Evolutionary conservation across 495 filamentous ascomycete species (phyloP), one percentile per base, ranked within the genome.

Genomic region (Aspergillus incahuasiensis): DNA sequence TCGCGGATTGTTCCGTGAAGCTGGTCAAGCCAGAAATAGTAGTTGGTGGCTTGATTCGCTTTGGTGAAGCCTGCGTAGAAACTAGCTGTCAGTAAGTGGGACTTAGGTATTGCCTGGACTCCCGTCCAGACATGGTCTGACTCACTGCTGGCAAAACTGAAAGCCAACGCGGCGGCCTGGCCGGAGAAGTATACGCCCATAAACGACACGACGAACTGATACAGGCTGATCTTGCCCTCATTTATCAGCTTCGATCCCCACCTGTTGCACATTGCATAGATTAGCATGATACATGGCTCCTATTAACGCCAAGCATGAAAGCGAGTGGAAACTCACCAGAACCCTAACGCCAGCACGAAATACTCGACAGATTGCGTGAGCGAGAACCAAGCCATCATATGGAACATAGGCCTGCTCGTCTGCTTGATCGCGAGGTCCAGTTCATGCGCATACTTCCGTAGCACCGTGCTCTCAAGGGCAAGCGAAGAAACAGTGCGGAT

Each of bases 401-500:
- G 69, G 35, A 72, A 74, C 47, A 75, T 74, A 0, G 81, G 74
- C 53, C 78, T 78, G 72, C 62, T 18, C 66, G 71, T 18, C 38
- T 35, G 32, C 38, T 6, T 9, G 15, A 40, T 40, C 12, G 38
- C 38, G 4, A 40, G 13, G n/a, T 47, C 25, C 85, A 89, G 8
- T 76, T 70, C 54, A 54, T 87, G 81, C 2, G 68, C 57, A 51
- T 84, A 98, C 35, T 83, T 73, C 18, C 70, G 52, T 67, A 86
- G 79, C 1, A 97, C 90, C 61, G 95, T 89, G 0, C 74, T 64
- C 68, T 97, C 92, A 38, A 90, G 79, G 0, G 90, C 92, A 32
- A 97, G 78, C 24, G 86, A 87, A 13, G 92, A 91, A 18, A 97
- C 89, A 28, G 92, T 97, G 19, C 91, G 88, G 64, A 96, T 96